phyloP scores from a whole-genome alignment of 768 basidiomycete genomes.

The Mycena filopes region DNA sequence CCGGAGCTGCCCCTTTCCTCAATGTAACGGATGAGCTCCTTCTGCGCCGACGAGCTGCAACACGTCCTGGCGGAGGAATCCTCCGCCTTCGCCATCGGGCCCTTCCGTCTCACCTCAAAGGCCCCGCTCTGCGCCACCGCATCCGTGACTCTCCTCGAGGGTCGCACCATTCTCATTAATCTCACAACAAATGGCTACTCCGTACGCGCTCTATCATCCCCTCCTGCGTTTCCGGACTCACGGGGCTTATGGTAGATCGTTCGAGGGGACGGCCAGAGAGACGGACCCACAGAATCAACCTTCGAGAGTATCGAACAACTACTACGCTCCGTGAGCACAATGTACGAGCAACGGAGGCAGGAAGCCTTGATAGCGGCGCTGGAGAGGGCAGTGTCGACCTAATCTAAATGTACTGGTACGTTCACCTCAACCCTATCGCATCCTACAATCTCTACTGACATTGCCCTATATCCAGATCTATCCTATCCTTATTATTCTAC shows the following conservation, averaged over 20 bases:
- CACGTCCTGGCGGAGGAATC: slow-evolving; percentile 67
- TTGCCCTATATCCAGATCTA: slow-evolving; percentile 18
- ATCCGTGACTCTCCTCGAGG: slow-evolving; percentile 67
- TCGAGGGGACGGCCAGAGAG: slow-evolving; percentile 31
- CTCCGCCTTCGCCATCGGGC: slow-evolving; percentile 63
- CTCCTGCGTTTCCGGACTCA: not conserved
- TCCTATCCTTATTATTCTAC: slow-evolving; percentile 27
- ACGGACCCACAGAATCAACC: slow-evolving; percentile 35
- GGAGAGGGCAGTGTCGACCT: slow-evolving; percentile 41
- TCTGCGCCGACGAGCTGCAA: slow-evolving; percentile 62
- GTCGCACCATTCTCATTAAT: slow-evolving; percentile 53
- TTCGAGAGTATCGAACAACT: slow-evolving; percentile 73
- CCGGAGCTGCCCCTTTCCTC: slow-evolving; percentile 6
- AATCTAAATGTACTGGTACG: slow-evolving; percentile 20
- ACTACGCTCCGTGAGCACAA: slow-evolving; percentile 63
- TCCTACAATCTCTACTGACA: not conserved
- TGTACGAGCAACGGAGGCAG: slow-evolving; percentile 59
- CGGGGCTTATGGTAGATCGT: slow-evolving; percentile 18
- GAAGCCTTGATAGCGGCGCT: slow-evolving; percentile 61
- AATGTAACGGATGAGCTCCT: slow-evolving; percentile 35
- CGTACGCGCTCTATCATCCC: slow-evolving; percentile 46
- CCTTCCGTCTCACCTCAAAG: slow-evolving; percentile 53
- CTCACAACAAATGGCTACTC: slow-evolving; percentile 67
- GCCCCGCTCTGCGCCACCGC: slow-evolving; percentile 62
- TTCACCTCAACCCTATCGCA: not conserved